A percentile compares a stretch with the other conserved stretches of the same genome.
phyloP scores from a whole-genome alignment of 305 asterid genomes.

The Ilex paraguariensis region DNA sequence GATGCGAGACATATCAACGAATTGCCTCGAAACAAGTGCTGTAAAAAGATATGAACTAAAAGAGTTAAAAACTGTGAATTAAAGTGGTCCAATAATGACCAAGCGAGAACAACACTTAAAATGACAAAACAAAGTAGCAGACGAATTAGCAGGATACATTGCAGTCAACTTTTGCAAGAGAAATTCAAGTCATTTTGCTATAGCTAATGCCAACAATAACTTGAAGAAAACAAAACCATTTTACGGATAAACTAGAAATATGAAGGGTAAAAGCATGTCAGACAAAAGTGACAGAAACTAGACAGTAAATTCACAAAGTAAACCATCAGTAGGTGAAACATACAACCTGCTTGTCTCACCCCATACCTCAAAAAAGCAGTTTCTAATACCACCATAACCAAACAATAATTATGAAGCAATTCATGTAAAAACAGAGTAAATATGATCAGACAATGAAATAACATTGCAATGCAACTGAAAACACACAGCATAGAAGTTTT shows the following conservation, averaged over 20 bases:
- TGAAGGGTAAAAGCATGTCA: too few relatives aligned
- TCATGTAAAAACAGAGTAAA: background rate
- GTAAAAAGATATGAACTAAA: conserved; percentile 30
- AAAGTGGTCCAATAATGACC: background rate
- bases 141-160: background rate
- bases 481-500: background rate
- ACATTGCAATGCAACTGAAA: background rate
- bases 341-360: background rate
- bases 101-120: background rate
- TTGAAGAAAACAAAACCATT: background rate
- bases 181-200: background rate
- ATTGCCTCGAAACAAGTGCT: conserved; percentile 89
- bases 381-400: background rate
- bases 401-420: background rate
- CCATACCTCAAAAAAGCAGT: background rate
- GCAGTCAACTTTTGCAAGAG: background rate
- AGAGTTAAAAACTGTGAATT: conserved; percentile 15
- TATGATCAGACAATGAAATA: background rate
- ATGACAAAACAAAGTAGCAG: background rate
- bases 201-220: background rate
- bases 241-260: too few relatives aligned
- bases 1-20: conserved; percentile 81
- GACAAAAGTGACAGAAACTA: too few relatives aligned
- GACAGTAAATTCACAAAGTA: too few relatives aligned
- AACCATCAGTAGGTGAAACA: too few relatives aligned